A percentile compares a stretch with the other conserved stretches of the same genome.
Conservation (phyloP, 495 filamentous ascomycete genomes). For the Cercophora sp. region DNA sequence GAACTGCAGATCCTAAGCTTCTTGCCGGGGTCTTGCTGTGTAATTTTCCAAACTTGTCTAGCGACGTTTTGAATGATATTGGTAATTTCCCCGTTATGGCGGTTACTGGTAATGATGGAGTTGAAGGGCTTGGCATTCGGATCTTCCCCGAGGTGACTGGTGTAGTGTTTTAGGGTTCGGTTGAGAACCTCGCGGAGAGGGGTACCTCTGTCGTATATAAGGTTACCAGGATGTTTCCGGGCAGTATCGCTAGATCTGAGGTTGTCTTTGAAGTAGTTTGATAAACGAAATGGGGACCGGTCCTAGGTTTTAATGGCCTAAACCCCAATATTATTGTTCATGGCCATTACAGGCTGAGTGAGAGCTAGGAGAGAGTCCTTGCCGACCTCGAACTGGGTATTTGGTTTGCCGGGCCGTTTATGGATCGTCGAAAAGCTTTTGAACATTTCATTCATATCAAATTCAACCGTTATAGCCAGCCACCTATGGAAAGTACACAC, state of each 20-base stretch:
- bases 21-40: neutral
- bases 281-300: no score
- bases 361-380: no score
- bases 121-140: neutral
- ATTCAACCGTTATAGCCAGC: neutral
- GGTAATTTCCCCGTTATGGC: neutral
- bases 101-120: neutral
- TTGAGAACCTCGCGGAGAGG: neutral
- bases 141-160: neutral
- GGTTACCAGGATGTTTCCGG: neutral
- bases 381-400: no score
- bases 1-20: neutral
- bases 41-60: neutral
- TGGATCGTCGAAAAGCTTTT: neutral
- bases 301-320: no score
- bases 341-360: no score
- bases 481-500: conserved; percentile 2
- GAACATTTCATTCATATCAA: neutral
- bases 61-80: neutral
- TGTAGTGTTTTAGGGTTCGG: neutral
- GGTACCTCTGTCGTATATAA: neutral
- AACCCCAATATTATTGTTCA: no score
- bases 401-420: no score
- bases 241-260: neutral
- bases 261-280: no score